A percentile compares a stretch with the other conserved stretches of the same genome.
phyloP scores from a whole-genome alignment of 1,139 yeast genomes.

The Blastobotrys persicus region DNA sequence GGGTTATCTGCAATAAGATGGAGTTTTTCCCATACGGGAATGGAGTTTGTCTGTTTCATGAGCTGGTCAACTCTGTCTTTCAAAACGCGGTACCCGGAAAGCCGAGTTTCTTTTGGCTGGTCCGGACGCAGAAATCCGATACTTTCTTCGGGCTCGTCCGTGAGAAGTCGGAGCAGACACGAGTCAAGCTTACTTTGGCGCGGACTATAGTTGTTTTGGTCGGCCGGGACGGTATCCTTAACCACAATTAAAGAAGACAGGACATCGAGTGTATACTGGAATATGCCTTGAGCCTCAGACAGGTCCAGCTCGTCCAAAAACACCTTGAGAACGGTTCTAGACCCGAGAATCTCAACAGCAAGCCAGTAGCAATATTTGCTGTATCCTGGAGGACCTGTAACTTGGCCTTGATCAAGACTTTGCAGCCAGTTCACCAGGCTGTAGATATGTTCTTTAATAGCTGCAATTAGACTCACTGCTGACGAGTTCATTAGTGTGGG shows the following conservation, averaged over 20 bases:
- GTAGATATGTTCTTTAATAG: slow-evolving; percentile 28
- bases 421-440: slow-evolving; percentile 30
- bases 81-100: slow-evolving; percentile 4
- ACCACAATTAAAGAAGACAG: slow-evolving; percentile 21
- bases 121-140: not conserved
- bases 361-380: slow-evolving; percentile 55
- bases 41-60: slow-evolving; percentile 12
- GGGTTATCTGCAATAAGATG: not conserved
- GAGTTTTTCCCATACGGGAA: slow-evolving; percentile 6
- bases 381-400: slow-evolving; percentile 31
- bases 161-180: slow-evolving; percentile 9
- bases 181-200: slow-evolving; percentile 13
- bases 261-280: slow-evolving; percentile 27
- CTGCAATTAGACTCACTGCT: slow-evolving; percentile 10
- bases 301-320: slow-evolving; percentile 30
- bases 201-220: slow-evolving; percentile 12
- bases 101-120: slow-evolving; percentile 1
- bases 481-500: not conserved
- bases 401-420: slow-evolving; percentile 24
- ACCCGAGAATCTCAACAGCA: slow-evolving; percentile 51
- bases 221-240: slow-evolving; percentile 17
- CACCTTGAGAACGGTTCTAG: slow-evolving; percentile 42
- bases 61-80: slow-evolving; percentile 10
- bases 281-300: slow-evolving; percentile 29
- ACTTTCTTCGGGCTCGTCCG: slow-evolving; percentile 9